Base-by-base conservation (phyloP, 768 basidiomycete species). In the Tephrocybe sp. region DNA sequence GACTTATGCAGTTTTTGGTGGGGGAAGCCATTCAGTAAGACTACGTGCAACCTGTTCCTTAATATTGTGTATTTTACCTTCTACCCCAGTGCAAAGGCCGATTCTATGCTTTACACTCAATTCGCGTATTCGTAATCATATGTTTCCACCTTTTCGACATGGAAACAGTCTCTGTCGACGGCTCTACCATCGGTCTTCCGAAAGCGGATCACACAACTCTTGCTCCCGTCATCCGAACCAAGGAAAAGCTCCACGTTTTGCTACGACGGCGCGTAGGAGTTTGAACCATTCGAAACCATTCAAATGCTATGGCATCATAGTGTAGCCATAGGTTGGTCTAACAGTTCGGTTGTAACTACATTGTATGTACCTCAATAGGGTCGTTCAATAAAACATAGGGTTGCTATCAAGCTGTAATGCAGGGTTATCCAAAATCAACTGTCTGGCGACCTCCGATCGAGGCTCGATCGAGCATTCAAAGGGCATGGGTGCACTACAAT, bases 401-500 rank as follows among this genome's bases (percentile, higher is more conserved):
- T 41, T 41, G 16, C 40, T 41, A n/a, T 41, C 40, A 24, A 26
- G 40, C 15, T 25, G 11, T 24, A 41, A 15, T 11, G 9, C 13
- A 16, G 21, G 24, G 16, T 19, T 41, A 26, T 41, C 24, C 13
- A 41, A 55, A 16, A 60, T 41, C 18, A 60, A 50, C 41, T 22
- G 38, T 25, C 32, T 48, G 2, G 56, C 48, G 3, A 18, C 30
- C 19, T 55, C 51, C 11, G 56, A 56, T 25, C 60, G 54, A 25
- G 60, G 57, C 1, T 46, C 53, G 39, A 63, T 63, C 19, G 59
- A 58, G 36, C 60, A 60, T 19, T 53, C 40, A 38, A 65, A 65
- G 15, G 57, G 56, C 16, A 56, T 47, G 15, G 62, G 60, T 12
- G 36, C 36, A 37, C 36, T 37, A 19, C 6, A 12, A 12, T 7